phyloP scores from a whole-genome alignment of 176 grass and related monocot species.

The Raddia guianensis region DNA sequence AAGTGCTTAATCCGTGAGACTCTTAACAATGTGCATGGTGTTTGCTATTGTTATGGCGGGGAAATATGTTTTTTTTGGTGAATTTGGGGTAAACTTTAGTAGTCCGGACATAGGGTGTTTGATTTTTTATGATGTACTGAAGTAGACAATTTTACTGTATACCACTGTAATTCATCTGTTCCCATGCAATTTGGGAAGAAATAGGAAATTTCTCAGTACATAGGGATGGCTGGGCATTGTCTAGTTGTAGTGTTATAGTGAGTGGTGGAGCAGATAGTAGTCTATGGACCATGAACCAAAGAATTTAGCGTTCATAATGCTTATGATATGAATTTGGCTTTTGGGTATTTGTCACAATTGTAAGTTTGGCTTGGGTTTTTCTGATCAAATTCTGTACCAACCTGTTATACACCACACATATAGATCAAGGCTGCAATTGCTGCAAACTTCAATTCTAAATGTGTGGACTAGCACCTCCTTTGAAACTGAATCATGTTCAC shows the following conservation, averaged over 20 bases:
- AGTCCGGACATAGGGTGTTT: neutral
- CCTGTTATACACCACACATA: neutral
- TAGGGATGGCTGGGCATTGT: neutral
- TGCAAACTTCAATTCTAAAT: neutral
- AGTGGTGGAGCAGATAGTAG: neutral
- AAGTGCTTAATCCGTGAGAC: neutral
- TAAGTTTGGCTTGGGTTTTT: neutral
- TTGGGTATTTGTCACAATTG: conserved; percentile 27
- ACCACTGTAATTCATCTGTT: neutral
- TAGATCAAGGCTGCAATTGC: neutral
- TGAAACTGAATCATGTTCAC: conserved; percentile 1
- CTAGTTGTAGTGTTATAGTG: neutral
- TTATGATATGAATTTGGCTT: conserved; percentile 8
- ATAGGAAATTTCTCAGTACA: neutral
- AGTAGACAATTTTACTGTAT: neutral
- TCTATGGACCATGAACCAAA: neutral
- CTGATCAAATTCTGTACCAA: neutral
- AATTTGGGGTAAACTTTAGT: neutral
- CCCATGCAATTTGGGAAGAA: neutral
- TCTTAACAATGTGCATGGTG: conserved; percentile 16
- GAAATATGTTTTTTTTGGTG: neutral
- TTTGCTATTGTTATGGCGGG: neutral
- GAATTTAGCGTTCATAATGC: neutral
- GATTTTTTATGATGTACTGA: neutral
- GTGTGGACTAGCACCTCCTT: neutral